Percentiles rank a stretch among this genome's conserved stretches.
Evolutionary conservation across 108 stramenopile genomes (phyloP).

Genomic region (Poteriospumella lacustris): DNA sequence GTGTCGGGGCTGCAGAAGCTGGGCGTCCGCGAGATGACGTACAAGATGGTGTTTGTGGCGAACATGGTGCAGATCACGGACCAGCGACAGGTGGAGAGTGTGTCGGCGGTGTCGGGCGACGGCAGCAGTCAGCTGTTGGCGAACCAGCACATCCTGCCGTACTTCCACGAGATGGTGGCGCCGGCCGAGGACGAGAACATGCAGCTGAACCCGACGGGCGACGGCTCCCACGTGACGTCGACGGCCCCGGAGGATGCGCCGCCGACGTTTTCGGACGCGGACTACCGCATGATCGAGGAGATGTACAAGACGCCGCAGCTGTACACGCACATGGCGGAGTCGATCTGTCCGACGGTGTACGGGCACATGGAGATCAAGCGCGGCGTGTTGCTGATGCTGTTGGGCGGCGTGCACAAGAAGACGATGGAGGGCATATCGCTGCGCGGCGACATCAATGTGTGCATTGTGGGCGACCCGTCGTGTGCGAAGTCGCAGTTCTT

Average conservation of each 20-base stretch:
- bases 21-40: conserved; percentile 92
- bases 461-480: conserved; percentile 95
- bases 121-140: no score
- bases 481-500: conserved; percentile 96
- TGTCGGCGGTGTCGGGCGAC: no score
- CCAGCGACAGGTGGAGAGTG: background rate
- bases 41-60: conserved; percentile 86
- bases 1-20: conserved; percentile 77
- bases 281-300: conserved; percentile 22
- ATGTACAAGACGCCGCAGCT: conserved; percentile 43
- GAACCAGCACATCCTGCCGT: no score
- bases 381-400: conserved; percentile 85
- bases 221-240: no score
- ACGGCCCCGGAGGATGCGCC: no score
- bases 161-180: conserved; percentile 41
- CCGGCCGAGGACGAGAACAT: conserved; percentile 36
- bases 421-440: conserved; percentile 91
- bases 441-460: conserved; percentile 95
- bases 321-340: conserved; percentile 58
- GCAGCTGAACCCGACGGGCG: conserved; percentile 38
- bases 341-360: conserved; percentile 84
- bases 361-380: conserved; percentile 83
- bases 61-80: conserved; percentile 69
- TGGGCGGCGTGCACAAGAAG: conserved; percentile 93
- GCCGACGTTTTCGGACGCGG: background rate